Percentiles rank a stretch among this genome's conserved stretches.
Evolutionary conservation across 208 protist species (phyloP).

Genomic region (Trypanosoma lewisi): DNA sequence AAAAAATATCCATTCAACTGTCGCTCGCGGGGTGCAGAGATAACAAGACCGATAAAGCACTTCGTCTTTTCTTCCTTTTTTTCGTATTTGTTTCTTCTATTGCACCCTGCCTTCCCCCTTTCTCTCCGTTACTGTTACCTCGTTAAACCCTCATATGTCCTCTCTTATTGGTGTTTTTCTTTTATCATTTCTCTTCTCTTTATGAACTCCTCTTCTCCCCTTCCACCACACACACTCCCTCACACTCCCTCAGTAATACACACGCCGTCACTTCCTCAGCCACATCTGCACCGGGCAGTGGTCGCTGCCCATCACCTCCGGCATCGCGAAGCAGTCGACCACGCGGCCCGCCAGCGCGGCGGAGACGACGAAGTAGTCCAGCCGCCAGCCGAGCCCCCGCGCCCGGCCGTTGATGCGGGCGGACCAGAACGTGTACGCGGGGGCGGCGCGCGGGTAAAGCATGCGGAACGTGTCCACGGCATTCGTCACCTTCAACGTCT

Average conservation of each 20-base stretch:
- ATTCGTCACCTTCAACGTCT: constrained; percentile 45
- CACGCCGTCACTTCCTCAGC: constrained; percentile 42
- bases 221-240: not conserved
- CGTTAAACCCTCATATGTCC: not conserved
- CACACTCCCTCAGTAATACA: not conserved
- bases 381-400: constrained; percentile 86
- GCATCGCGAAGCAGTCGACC: constrained; percentile 84
- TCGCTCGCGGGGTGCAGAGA: not conserved
- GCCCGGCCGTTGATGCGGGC: constrained; percentile 49
- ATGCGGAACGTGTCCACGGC: constrained; percentile 85
- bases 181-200: not conserved
- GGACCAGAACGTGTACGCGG: constrained; percentile 91
- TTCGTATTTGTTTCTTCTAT: not conserved
- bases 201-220: not conserved
- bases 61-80: constrained; percentile 7
- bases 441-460: constrained; percentile 73
- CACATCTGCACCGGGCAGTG: constrained; percentile 90
- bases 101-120: not conserved
- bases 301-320: constrained; percentile 76
- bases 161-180: not conserved
- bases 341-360: constrained; percentile 48
- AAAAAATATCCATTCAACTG: constrained; percentile 1
- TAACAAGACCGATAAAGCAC: not conserved
- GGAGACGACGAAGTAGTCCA: constrained; percentile 94
- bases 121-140: not conserved